phyloP scores from a whole-genome alignment of 371 early-diverging fungal genomes.

The Mucor plumbeus region DNA sequence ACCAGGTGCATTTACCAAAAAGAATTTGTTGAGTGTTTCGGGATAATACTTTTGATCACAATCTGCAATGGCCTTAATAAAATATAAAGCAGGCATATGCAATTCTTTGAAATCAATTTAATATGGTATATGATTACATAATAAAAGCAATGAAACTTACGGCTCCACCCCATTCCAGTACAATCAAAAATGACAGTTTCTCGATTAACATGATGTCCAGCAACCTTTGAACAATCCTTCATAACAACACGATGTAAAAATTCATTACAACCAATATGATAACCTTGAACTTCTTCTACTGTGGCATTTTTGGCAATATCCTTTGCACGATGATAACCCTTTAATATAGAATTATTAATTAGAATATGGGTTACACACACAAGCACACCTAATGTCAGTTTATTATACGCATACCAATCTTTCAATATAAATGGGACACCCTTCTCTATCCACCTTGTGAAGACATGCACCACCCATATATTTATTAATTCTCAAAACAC shows the following conservation, averaged over 20 bases:
- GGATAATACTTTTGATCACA: slow-evolving; percentile 86
- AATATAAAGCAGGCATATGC: slow-evolving; percentile 77
- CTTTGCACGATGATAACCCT: slow-evolving; percentile 79
- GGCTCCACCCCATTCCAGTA: slow-evolving; percentile 77
- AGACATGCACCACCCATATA: slow-evolving; percentile 83
- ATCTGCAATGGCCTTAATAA: slow-evolving; percentile 77
- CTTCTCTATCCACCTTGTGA: slow-evolving; percentile 84
- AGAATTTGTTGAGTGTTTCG: slow-evolving; percentile 79
- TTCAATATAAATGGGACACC: slow-evolving; percentile 84
- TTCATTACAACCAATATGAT: slow-evolving; percentile 82
- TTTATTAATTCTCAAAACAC: slow-evolving; percentile 67
- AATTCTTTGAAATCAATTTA: slow-evolving; percentile 57
- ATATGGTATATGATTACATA: not conserved
- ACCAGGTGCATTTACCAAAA: slow-evolving; percentile 82
- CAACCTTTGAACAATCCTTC: slow-evolving; percentile 71
- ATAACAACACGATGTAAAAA: slow-evolving; percentile 73
- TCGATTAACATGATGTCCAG: slow-evolving; percentile 70
- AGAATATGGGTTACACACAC: not conserved
- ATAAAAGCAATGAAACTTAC: slow-evolving; percentile 45
- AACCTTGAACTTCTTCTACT: slow-evolving; percentile 68
- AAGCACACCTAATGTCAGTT: slow-evolving; percentile 6
- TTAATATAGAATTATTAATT: not conserved
- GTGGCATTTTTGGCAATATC: slow-evolving; percentile 69
- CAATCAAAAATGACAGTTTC: slow-evolving; percentile 88
- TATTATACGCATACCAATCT: slow-evolving; percentile 36